phyloP scores from a whole-genome alignment of 176 grass and related monocot species.

The Hordeum marinum region DNA sequence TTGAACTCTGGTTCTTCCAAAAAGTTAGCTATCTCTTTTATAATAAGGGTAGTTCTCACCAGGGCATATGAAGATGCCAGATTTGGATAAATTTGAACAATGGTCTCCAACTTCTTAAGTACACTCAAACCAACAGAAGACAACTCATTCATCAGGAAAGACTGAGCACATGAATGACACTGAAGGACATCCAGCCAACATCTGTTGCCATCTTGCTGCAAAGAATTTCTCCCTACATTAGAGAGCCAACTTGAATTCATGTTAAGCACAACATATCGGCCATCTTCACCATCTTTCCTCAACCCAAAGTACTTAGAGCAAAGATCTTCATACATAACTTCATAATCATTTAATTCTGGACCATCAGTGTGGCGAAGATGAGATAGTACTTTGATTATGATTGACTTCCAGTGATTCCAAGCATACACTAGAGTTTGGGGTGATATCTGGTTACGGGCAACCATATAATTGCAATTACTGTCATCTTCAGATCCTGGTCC shows the following conservation, averaged over 20 bases:
- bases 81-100: slow-evolving; percentile 17
- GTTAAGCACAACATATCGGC: slow-evolving; percentile 36
- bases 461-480: slow-evolving; percentile 13
- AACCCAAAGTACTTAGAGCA: slow-evolving; percentile 66
- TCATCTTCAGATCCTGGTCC: slow-evolving; percentile 18
- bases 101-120: slow-evolving; percentile 39
- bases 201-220: slow-evolving; percentile 20
- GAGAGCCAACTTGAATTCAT: slow-evolving; percentile 54
- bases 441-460: slow-evolving; percentile 32
- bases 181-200: slow-evolving; percentile 21
- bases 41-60: slow-evolving; percentile 12
- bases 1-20: slow-evolving; percentile 27
- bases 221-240: slow-evolving; percentile 19
- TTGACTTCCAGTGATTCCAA: slow-evolving; percentile 55
- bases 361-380: slow-evolving; percentile 3
- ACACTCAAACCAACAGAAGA: slow-evolving; percentile 51
- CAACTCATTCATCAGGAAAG: slow-evolving; percentile 51
- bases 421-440: slow-evolving; percentile 35
- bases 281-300: slow-evolving; percentile 29
- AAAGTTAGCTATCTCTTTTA: slow-evolving; percentile 48
- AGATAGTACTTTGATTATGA: slow-evolving; percentile 25
- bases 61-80: slow-evolving; percentile 9
- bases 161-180: slow-evolving; percentile 33
- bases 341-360: neutral
- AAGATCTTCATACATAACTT: slow-evolving; percentile 39